Conservation (phyloP, 306 rosid genomes). For the Psophocarpus tetragonolobus region DNA sequence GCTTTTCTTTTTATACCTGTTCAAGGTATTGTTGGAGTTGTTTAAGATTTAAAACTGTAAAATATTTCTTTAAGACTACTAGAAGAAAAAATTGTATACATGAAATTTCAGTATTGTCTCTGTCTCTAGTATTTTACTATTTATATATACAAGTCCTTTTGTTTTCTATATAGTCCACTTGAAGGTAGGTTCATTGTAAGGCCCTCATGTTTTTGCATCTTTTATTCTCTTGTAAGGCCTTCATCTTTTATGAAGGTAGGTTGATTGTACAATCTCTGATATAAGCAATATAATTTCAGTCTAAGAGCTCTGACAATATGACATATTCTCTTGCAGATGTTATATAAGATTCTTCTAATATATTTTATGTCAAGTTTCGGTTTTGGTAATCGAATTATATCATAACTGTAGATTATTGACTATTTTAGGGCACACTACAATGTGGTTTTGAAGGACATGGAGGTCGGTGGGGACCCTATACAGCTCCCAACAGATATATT, state of each 20-base stretch:
- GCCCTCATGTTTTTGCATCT: neutral
- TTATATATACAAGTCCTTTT: neutral
- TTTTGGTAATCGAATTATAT: constrained; percentile 38
- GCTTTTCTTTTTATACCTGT: neutral
- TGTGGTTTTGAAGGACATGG: constrained; percentile 70
- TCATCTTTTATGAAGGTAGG: constrained; percentile 24
- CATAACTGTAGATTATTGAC: constrained; percentile 38
- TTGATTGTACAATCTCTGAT: constrained; percentile 16
- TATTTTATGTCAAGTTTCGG: constrained; percentile 28
- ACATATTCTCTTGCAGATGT: constrained; percentile 22
- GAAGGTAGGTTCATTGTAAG: constrained; percentile 1
- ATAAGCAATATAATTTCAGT: constrained; percentile 21
- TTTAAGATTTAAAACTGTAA: constrained; percentile 7
- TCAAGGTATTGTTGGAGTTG: neutral
- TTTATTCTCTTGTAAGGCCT: neutral
- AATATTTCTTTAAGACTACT: neutral
- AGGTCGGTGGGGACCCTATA: constrained; percentile 61
- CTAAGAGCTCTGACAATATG: constrained; percentile 11
- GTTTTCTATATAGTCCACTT: neutral
- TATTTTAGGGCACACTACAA: constrained; percentile 85
- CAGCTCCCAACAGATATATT: constrained; percentile 63
- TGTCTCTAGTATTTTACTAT: constrained; percentile 14
- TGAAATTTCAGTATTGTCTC: neutral
- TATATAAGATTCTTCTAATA: constrained; percentile 31
- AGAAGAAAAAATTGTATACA: neutral